Evolutionary conservation across 805 yeast species (phyloP).

Genomic region (Saturnispora serradocipensis): DNA sequence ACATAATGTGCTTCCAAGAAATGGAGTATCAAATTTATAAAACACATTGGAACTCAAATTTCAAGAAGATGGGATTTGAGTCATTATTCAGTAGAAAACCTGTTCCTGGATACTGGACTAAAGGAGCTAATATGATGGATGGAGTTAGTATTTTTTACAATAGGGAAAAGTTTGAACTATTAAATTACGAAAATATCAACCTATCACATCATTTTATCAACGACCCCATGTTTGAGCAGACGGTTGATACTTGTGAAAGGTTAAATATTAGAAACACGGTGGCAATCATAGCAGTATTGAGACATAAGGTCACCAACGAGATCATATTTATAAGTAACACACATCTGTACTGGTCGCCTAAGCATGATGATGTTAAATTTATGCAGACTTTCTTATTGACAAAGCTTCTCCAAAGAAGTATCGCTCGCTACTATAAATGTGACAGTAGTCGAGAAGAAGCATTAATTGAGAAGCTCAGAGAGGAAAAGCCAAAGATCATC

Average conservation of each 20-base stretch:
- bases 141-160: slow-evolving; percentile 52
- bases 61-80: slow-evolving; percentile 30
- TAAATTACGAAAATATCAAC: slow-evolving; percentile 26
- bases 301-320: slow-evolving; percentile 34
- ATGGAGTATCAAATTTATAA: slow-evolving; percentile 26
- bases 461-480: slow-evolving; percentile 10
- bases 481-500: slow-evolving; percentile 28
- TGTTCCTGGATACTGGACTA: slow-evolving; percentile 45
- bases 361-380: slow-evolving; percentile 44
- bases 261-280: slow-evolving; percentile 46
- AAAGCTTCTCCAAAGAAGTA: slow-evolving; percentile 23
- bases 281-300: slow-evolving; percentile 40
- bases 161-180: slow-evolving; percentile 35
- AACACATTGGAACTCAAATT: slow-evolving; percentile 19
- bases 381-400: slow-evolving; percentile 42
- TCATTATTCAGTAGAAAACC: slow-evolving; percentile 42
- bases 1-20: slow-evolving; percentile 45
- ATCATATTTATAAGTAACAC: slow-evolving; percentile 45
- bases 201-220: slow-evolving; percentile 25
- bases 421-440: slow-evolving; percentile 17
- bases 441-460: slow-evolving; percentile 6
- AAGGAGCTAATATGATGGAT: slow-evolving; percentile 39
- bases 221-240: slow-evolving; percentile 24
- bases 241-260: slow-evolving; percentile 28
- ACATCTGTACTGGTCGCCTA: slow-evolving; percentile 50